phyloP scores from a whole-genome alignment of 192 early-diverging fungal species.

The Chytriomyces hyalinus region DNA sequence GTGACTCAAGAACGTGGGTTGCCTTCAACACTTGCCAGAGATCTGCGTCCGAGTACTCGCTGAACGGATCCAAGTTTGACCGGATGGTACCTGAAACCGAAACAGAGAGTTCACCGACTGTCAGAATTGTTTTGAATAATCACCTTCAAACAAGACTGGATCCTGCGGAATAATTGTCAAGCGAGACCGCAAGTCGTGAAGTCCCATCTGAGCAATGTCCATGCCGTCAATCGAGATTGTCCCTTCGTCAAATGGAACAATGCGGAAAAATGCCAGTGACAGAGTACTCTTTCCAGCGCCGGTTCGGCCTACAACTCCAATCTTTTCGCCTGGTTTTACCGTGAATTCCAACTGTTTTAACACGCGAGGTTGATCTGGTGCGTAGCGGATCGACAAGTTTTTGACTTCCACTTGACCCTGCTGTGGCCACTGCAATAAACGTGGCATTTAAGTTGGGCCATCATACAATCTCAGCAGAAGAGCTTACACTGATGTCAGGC shows the following conservation, averaged over 20 bases:
- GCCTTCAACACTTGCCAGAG: constrained; percentile 79
- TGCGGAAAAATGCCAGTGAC: constrained; percentile 70
- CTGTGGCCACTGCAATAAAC: constrained; percentile 40
- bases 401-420: constrained; percentile 40
- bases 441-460: background rate
- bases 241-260: constrained; percentile 64
- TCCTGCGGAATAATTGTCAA: constrained; percentile 58
- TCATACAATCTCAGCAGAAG: background rate
- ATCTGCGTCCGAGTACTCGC: constrained; percentile 66
- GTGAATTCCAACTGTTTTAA: constrained; percentile 43
- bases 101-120: background rate
- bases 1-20: constrained; percentile 69
- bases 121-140: constrained; percentile 6
- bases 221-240: constrained; percentile 71
- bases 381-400: constrained; percentile 45
- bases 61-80: constrained; percentile 81
- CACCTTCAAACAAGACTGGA: constrained; percentile 58
- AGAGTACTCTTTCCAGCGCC: constrained; percentile 82
- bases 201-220: constrained; percentile 64
- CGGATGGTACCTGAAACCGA: constrained; percentile 61
- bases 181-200: constrained; percentile 56
- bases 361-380: constrained; percentile 47
- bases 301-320: constrained; percentile 60
- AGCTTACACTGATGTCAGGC: constrained; percentile 17
- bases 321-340: constrained; percentile 46